These are phyloP conservation scores for Rhamnella rubrinervis DNA, from an alignment of 331 rosid species.

Conservation along the genomic window DNA sequence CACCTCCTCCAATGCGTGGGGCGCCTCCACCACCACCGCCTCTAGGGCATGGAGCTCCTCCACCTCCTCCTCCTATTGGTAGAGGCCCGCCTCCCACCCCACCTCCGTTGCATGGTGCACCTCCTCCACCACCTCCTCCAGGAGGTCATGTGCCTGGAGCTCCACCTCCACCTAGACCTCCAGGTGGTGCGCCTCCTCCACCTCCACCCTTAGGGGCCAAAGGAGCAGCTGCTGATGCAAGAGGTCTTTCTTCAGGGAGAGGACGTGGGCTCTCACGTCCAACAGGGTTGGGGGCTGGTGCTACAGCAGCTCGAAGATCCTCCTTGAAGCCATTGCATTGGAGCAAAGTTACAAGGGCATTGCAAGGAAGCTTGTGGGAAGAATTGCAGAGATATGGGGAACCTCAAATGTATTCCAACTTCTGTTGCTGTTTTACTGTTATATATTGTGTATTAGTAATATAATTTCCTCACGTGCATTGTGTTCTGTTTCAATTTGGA, in stretches of 20 bases:
- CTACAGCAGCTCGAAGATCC: slow-evolving; percentile 63
- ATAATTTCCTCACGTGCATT: background rate
- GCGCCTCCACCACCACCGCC: slow-evolving; percentile 46
- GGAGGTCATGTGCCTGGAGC: slow-evolving; percentile 44
- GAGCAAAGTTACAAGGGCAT: slow-evolving; percentile 94
- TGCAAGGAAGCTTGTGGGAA: slow-evolving; percentile 99
- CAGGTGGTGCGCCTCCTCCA: slow-evolving; percentile 79
- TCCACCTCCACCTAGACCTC: slow-evolving; percentile 69
- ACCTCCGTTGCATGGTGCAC: slow-evolving; percentile 28
- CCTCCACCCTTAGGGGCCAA: slow-evolving; percentile 71
- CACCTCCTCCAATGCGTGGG: slow-evolving; percentile 35
- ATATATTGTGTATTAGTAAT: background rate
- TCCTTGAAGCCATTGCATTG: slow-evolving; percentile 91
- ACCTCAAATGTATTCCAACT: slow-evolving; percentile 63
- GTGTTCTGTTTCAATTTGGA: background rate
- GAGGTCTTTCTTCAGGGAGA: slow-evolving; percentile 53
- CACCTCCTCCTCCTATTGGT: slow-evolving; percentile 49
- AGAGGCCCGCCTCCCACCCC: slow-evolving; percentile 35
- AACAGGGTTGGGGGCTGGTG: slow-evolving; percentile 41
- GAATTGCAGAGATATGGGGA: slow-evolving; percentile 89
- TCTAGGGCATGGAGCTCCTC: slow-evolving; percentile 39
- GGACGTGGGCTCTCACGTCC: slow-evolving; percentile 87
- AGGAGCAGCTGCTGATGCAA: slow-evolving; percentile 54
- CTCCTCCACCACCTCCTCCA: slow-evolving; percentile 62
- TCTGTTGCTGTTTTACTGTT: slow-evolving; percentile 9